Base-by-base conservation (phyloP, 306 rosid species). In the Cucurbita argyrosperma region DNA sequence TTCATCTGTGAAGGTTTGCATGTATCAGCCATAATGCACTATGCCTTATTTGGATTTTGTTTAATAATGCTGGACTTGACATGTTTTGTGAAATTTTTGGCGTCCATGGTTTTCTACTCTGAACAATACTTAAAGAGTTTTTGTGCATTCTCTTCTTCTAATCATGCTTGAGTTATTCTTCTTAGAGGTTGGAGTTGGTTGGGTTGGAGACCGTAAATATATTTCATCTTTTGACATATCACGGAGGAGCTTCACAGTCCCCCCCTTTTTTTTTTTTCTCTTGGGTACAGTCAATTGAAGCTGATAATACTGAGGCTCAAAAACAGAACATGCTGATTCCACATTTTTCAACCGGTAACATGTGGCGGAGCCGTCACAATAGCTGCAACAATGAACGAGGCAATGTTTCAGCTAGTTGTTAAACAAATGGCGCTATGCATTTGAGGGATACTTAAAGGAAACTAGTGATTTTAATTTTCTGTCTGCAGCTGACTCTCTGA, bases 311-410 rank as follows among this genome's bases (percentile, higher is more conserved):
- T 65, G 88, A 85, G 77, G 80, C 46, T 76, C 71, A n/a, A n/a
- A 58, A 72, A 70, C 52, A 4, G 83, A 85, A 79, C 86, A 86
- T 72, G 80, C 80, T 23, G 85, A 80, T 75, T 73, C 82, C 59
- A 82, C 92, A 79, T 81, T 55, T 76, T 87, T 84, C 78, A 81
- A 80, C n/a, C 73, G 98, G 98, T 75, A 84, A 89, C 83, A 82
- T 94, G 77, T 90, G 98, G n/a, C n/a, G n/a, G n/a, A n/a, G n/a
- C n/a, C 56, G 96, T 94, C 51, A 96, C 98, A 66, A 83, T 94
- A 74, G 94, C 96, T n/a, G 91, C 89, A 77, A 72, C 98, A 54
- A 84, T 94, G 96, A 89, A 89, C 6, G 97, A 90, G 78, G 82
- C 90, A 14, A 94, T 88, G 98, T 90, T 94, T 76, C 98, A 85